Evolutionary conservation across 768 basidiomycete species (phyloP), one percentile per base, ranked within the genome.

Genomic region (Boletus huronensis): DNA sequence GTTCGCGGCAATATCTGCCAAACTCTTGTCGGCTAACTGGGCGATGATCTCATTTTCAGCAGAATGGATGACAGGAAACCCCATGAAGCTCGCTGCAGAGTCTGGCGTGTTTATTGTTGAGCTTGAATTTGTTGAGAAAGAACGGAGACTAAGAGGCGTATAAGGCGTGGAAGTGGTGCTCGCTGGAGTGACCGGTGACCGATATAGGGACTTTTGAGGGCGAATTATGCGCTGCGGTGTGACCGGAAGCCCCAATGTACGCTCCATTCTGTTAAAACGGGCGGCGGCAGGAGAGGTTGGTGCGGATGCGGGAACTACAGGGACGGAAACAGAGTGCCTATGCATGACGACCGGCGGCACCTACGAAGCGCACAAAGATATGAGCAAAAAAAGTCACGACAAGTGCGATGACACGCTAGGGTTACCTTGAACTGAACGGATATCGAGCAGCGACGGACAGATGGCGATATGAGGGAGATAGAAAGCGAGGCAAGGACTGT

Each of bases 111-210:
- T 84, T 31, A 88, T 59, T 3, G 76, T 74, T 7, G 71, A 72
- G 28, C 79, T 75, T 58, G 77, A 80, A 32, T 82, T 75, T 43
- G 79, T 77, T 38, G 79, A 73, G 57, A 80, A 77, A 6, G 86
- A 88, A 58, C 82, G 82, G 40, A 86, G 76, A 63, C 85, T 87
- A 64, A 85, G 76, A 29, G 87, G 85, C 4, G 85, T 87, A 69
- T 85, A 87, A 8, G 86, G 84, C 19, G 85, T 74, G 21, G 77
- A 78, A 40, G 64, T 48, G 17, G 70, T 70, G 50, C 75, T 84
- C 50, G 78, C 76, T 23, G 86, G 84, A 14, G 85, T 85, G 48
- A 78, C 68, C 19, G 86, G 85, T 58, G 85, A 85, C 69, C 75
- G 79, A 71, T 70, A 69, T 7, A 78, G 72, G 61, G 72, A 64